Evolutionary conservation across 768 basidiomycete genomes (phyloP), one percentile per base, ranked within the genome.

Genomic region (Mycena vitilis): DNA sequence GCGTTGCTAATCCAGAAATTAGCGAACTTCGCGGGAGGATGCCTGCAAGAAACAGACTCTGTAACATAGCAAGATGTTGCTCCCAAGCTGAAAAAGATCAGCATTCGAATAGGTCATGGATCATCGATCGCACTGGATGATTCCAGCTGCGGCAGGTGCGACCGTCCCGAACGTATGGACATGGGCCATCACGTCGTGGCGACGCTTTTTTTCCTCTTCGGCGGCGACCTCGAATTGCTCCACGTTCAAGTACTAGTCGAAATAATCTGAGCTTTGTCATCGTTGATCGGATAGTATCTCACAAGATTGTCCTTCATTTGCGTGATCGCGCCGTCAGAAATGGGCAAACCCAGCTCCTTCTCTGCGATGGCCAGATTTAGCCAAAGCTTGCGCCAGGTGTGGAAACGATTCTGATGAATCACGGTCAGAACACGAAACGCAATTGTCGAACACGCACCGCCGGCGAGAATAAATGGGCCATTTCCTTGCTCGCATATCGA

Each of bases 181-280:
- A 76, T 99, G 98, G 0, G 98, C 98, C 98, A 99, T 99, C 51
- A 99, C 98, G 80, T 99, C 98, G 82, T 99, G 98, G 15, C 98
- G 87, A 30, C 98, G 84, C 81, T 95, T 98, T 84, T 98, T 99
- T 82, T 99, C 98, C 79, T 99, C 98, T 63, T 87, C 82, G 0
- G 95, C 96, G 2, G 98, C 98, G 60, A 94, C 85, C 71, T 91
- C 91, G 75, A 99, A 97, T 81, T 99, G 98, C 55, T 91, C 88
- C 13, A 88, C 91, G 63, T 95, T 95, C 37, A 99, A 81, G 53
- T 91, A 78, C 95, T 96, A 73, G 15, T 15, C 42, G 70, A 67
- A 71, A 22, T 51, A 67, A 18, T 55, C 55, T 40, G 42, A 23
- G 18, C 22, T 62, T 30, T 30, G 30, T 38, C 38, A 30, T 34